Evolutionary conservation across 192 early-diverging fungal species (phyloP).

Genomic region (Linnemannia hyalina): DNA sequence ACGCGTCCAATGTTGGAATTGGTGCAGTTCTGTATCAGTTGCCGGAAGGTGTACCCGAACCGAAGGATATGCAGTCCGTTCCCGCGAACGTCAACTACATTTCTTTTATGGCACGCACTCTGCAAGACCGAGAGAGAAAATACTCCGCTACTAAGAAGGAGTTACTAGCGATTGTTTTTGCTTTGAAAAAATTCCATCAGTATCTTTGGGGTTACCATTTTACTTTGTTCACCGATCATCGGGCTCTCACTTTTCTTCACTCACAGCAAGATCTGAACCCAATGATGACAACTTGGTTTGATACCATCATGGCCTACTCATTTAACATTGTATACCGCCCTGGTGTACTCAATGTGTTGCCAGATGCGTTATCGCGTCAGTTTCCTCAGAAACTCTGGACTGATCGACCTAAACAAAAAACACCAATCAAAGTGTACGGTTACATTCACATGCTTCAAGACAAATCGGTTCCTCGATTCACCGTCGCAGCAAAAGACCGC

Average conservation of each 20-base stretch:
- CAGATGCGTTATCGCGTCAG: conserved; percentile 43
- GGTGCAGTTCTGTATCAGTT: conserved; percentile 50
- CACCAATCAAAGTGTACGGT: not conserved
- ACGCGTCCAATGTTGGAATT: conserved; percentile 58
- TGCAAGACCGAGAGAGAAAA: conserved; percentile 28
- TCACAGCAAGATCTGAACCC: conserved; percentile 9
- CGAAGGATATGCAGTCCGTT: not conserved
- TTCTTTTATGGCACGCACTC: conserved; percentile 34
- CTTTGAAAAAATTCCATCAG: conserved; percentile 51
- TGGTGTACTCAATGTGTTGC: conserved; percentile 44
- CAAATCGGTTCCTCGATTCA: not conserved
- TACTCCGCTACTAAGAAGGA: conserved; percentile 54
- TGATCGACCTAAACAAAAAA: not conserved
- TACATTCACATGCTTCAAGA: not conserved
- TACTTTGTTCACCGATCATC: conserved; percentile 57
- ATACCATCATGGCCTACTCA: conserved; percentile 39
- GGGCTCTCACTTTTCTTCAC: conserved; percentile 40
- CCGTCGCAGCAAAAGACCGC: not conserved
- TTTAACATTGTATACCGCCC: conserved; percentile 38
- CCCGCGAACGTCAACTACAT: conserved; percentile 26
- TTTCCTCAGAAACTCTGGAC: conserved; percentile 16
- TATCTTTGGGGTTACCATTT: conserved; percentile 52
- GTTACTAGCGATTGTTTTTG: conserved; percentile 36
- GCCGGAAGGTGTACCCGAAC: not conserved
- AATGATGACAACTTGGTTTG: conserved; percentile 45